phyloP scores from a whole-genome alignment of 495 filamentous ascomycete species.

The Hypoxylon trugodes region DNA sequence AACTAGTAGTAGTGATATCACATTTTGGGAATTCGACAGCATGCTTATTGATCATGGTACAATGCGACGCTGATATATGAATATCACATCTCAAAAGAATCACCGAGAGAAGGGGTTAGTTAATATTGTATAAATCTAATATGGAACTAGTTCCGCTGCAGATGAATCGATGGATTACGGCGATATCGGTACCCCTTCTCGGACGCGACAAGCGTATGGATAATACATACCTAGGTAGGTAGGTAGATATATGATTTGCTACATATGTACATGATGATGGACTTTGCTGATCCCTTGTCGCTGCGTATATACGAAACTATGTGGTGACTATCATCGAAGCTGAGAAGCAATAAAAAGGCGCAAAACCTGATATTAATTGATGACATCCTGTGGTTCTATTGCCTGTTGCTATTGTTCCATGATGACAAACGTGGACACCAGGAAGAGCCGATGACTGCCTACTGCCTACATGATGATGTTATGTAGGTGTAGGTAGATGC shows the following conservation, averaged over 20 bases:
- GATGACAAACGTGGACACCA: slow-evolving; percentile 1
- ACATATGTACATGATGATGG: too few relatives aligned
- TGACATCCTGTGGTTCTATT: too few relatives aligned
- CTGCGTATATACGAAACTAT: too few relatives aligned
- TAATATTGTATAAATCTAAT: slow-evolving; percentile 36
- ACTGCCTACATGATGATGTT: too few relatives aligned
- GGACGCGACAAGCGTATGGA: slow-evolving; percentile 4
- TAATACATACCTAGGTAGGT: neutral
- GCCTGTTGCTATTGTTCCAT: slow-evolving; percentile 19
- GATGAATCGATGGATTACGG: slow-evolving; percentile 22
- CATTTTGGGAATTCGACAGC: slow-evolving; percentile 28
- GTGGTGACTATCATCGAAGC: too few relatives aligned
- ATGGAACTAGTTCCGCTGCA: slow-evolving; percentile 27
- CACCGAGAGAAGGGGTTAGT: slow-evolving; percentile 25
- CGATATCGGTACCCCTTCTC: slow-evolving; percentile 27
- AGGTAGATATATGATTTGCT: neutral
- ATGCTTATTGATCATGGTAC: slow-evolving; percentile 21
- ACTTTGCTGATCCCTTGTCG: too few relatives aligned
- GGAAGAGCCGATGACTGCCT: neutral
- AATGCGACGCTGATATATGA: slow-evolving; percentile 35
- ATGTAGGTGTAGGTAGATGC: too few relatives aligned
- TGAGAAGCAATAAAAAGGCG: neutral
- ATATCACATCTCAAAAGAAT: slow-evolving; percentile 47
- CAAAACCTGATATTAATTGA: too few relatives aligned
- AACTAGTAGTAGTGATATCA: slow-evolving; percentile 24